Percentiles rank a stretch among this genome's conserved stretches.
Evolutionary conservation across 148 eudicot species (phyloP).

Genomic region (Pouteria glomerata): DNA sequence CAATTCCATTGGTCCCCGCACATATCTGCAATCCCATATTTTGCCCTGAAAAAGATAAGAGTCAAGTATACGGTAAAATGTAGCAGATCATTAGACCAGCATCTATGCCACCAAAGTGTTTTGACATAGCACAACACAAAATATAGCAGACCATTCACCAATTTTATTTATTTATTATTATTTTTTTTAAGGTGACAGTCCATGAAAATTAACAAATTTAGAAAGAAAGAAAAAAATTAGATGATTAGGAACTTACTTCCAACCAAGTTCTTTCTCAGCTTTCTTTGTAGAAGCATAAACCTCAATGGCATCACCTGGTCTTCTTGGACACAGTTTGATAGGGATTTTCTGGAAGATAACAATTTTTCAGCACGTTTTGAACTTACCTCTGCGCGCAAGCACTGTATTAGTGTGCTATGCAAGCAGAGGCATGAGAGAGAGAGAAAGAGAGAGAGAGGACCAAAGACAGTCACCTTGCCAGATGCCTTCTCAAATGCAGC

Average conservation of each 20-base stretch:
- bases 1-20: slow-evolving; percentile 94
- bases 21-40: slow-evolving; percentile 74
- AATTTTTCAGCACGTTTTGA: neutral
- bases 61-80: neutral
- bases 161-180: neutral
- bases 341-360: slow-evolving; percentile 63
- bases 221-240: neutral
- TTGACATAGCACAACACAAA: too few relatives aligned
- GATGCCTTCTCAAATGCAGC: slow-evolving; percentile 85
- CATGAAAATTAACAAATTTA: neutral
- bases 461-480: slow-evolving; percentile 46
- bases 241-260: slow-evolving; percentile 60
- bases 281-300: slow-evolving; percentile 77
- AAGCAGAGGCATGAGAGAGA: neutral
- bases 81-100: neutral
- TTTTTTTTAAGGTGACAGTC: neutral
- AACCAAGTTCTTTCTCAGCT: slow-evolving; percentile 77
- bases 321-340: slow-evolving; percentile 61
- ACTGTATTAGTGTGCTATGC: neutral
- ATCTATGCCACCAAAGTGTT: too few relatives aligned
- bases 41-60: slow-evolving; percentile 48
- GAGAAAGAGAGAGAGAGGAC: neutral
- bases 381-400: neutral
- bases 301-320: slow-evolving; percentile 79
- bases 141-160: neutral